Evolutionary conservation across 1,284 basidiomycete species (phyloP), one percentile per base, ranked within the genome.

Genomic region (Boletellus deceptivus): DNA sequence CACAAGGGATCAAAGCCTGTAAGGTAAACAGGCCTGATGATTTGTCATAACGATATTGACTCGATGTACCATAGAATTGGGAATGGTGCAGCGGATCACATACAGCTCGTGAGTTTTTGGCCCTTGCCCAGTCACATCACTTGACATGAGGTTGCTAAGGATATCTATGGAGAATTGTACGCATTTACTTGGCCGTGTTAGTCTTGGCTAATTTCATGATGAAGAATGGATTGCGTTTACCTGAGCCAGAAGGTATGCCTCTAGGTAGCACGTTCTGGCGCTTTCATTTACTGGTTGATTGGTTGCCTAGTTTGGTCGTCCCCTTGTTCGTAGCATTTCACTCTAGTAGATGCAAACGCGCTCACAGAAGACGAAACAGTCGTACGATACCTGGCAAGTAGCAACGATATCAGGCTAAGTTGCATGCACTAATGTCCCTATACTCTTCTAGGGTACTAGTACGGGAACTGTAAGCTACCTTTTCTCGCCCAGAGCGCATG

Each of bases 211-310:
- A 59, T 43, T 24, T 52, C 4, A 33, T 17, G 20, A 36, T 38
- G 6, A 49, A 91, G 93, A 55, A 86, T 95, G 87, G 93, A 97
- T 74, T 92, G 87, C 82, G 89, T 97, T 55, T 97, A 97, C 65
- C 82, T 97, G 18, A 86, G 91, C 6, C 93, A 96, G 69, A 96
- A 95, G 85, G 79, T 86, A 14, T 17, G 45, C 35, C 74, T 63
- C 8, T 5, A n/a, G 6, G 3, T 29, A 11, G 20, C 41, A 37
- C 6, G 13, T 14, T 41, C 1, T 44, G 17, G 17, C 18, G 4
- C 2, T 44, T 11, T 6, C 5, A 14, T 17, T 29, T 9, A 48
- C 11, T 22, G 9, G 29, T 29, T 55, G 18, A 57, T 33, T 17
- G 10, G 20, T 14, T 51, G 14, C 8, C 31, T 39, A 78, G 75